Percentiles rank a stretch among this genome's conserved stretches.
These are phyloP conservation scores for Phlebiopsis flavidoalba DNA, from an alignment of 768 basidiomycete species.

Conservation along the genomic window DNA sequence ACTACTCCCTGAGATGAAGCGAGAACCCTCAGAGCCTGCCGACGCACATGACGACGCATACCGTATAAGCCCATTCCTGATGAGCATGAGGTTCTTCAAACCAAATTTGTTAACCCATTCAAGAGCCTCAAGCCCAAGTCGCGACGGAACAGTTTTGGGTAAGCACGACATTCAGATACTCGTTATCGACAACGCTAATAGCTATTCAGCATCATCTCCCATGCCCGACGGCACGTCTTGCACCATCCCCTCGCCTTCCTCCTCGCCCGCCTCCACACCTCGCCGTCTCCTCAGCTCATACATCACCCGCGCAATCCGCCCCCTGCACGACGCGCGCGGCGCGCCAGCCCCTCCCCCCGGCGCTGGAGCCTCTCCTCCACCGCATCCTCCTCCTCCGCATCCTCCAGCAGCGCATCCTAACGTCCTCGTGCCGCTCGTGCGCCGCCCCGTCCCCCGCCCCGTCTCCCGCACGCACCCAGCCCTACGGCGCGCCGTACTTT, in stretches of 20 bases:
- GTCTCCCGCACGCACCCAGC: slow-evolving; percentile 18
- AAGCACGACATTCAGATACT: background rate
- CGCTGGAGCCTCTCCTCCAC: slow-evolving; percentile 5
- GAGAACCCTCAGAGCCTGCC: background rate
- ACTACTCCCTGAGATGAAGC: background rate
- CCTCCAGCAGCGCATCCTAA: background rate
- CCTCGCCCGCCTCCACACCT: background rate
- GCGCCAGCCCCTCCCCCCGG: slow-evolving; percentile 3
- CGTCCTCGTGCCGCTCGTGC: background rate
- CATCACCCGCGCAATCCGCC: background rate
- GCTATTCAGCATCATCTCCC: too few species aligned
- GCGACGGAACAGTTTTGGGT: background rate
- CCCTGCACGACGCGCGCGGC: background rate
- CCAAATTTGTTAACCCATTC: slow-evolving; percentile 6
- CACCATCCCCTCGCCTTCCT: background rate
- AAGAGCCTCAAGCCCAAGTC: background rate
- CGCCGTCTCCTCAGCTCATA: background rate
- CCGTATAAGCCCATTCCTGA: background rate
- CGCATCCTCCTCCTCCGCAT: background rate
- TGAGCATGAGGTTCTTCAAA: background rate
- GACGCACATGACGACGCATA: background rate
- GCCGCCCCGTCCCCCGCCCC: background rate
- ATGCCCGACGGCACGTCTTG: background rate
- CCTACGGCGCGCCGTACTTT: slow-evolving; percentile 21
- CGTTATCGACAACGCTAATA: background rate